phyloP scores from a whole-genome alignment of 352 stramenopile genomes.

The Phytophthora podocarpi region DNA sequence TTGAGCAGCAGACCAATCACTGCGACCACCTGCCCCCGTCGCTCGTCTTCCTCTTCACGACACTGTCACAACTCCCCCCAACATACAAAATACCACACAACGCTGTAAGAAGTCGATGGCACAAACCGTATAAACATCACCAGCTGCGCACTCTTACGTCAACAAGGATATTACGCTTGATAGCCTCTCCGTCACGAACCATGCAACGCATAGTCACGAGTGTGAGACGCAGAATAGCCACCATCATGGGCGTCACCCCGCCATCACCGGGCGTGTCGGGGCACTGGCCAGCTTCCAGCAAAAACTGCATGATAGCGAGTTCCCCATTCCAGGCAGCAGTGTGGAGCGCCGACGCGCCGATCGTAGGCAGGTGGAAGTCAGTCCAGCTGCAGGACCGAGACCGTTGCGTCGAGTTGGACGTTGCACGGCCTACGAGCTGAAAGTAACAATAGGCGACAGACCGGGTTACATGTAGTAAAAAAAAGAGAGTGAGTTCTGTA shows the following conservation, averaged over 20 bases:
- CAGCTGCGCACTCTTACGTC: too few relatives aligned
- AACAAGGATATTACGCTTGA: conserved; percentile 22
- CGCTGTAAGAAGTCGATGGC: too few relatives aligned
- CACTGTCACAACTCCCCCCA: too few relatives aligned
- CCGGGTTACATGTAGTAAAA: too few relatives aligned
- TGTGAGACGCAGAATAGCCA: conserved; percentile 22
- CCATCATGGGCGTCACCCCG: conserved; percentile 28
- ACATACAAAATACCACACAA: too few relatives aligned
- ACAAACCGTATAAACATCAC: too few relatives aligned
- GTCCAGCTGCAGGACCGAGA: conserved; percentile 23
- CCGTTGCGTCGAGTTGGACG: too few relatives aligned
- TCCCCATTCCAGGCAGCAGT: conserved; percentile 22
- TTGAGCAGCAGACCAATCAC: conserved; percentile 8
- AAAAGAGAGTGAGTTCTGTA: too few relatives aligned
- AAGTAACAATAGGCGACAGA: too few relatives aligned
- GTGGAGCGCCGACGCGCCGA: conserved; percentile 24
- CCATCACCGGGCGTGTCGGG: conserved; percentile 15
- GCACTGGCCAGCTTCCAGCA: conserved; percentile 20
- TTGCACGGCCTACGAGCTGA: too few relatives aligned
- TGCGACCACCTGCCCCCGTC: conserved; percentile 24
- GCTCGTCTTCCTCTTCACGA: too few relatives aligned
- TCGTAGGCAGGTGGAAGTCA: conserved; percentile 14
- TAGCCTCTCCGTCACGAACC: conserved; percentile 8
- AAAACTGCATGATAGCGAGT: conserved; percentile 9
- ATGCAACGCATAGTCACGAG: conserved; percentile 27